phyloP scores from a whole-genome alignment of 352 stramenopile species.

The Phytophthora crassamura region DNA sequence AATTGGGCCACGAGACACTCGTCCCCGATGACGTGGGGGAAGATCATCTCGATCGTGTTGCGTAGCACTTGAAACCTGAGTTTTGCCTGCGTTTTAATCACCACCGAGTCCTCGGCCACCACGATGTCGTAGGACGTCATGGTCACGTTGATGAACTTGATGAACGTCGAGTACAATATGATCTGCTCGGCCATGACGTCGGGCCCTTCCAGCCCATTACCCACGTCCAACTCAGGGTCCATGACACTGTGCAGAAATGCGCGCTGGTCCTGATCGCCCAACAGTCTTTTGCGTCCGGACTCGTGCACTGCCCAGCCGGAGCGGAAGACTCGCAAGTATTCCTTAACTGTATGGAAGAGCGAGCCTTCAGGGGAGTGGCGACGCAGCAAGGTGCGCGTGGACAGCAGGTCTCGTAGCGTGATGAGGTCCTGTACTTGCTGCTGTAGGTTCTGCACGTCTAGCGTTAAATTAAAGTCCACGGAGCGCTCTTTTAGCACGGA shows the following conservation, averaged over 20 bases:
- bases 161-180: constrained; percentile 48
- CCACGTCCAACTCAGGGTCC: constrained; percentile 44
- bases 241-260: constrained; percentile 51
- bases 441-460: constrained; percentile 48
- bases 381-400: constrained; percentile 2
- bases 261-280: constrained; percentile 32
- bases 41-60: constrained; percentile 53
- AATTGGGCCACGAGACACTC: constrained; percentile 47
- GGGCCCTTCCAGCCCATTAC: constrained; percentile 37
- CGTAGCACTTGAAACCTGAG: constrained; percentile 53
- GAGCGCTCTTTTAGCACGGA: constrained; percentile 47
- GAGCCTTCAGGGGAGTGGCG: constrained; percentile 27
- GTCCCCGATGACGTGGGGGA: constrained; percentile 52
- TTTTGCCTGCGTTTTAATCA: constrained; percentile 38
- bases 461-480: constrained; percentile 55
- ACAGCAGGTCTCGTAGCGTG: constrained; percentile 19
- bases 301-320: constrained; percentile 4
- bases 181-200: constrained; percentile 53
- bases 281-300: constrained; percentile 16
- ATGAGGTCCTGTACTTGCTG: constrained; percentile 43
- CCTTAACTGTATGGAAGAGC: constrained; percentile 30
- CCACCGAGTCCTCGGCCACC: constrained; percentile 38
- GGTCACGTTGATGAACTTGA: constrained; percentile 45
- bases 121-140: constrained; percentile 45
- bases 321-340: constrained; percentile 42